Evolutionary conservation across 1,284 basidiomycete species (phyloP), one percentile per base, ranked within the genome.

Genomic region (Puccinia horiana): DNA sequence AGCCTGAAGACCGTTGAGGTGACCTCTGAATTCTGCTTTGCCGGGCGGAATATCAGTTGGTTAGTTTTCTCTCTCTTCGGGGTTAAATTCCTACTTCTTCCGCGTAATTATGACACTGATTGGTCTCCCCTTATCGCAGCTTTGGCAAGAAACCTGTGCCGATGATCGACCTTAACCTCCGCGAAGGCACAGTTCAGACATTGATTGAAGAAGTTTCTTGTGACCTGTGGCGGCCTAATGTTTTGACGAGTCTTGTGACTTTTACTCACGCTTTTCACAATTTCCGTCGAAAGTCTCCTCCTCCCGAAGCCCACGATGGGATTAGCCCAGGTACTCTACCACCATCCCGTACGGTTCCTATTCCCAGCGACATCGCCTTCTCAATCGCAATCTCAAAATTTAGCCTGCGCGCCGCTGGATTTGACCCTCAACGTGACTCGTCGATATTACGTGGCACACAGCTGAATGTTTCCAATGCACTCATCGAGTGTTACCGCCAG

Each of bases 401-500:
- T 26, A 56, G 42, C 20, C 23, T 82, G 29, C 44, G 73, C 11
- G 49, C 44, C 4, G 73, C 80, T 32, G 72, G 80, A 37, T 75
- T 75, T 63, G 80, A 82, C 52, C 73, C 80, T 29, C 65, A 75
- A 72, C 73, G 32, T 67, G 73, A 82, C 32, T 61, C 80, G 23
- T 42, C 44, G 14, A 69, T 82, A 47, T 58, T 44, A 26, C 72
- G 80, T 32, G 80, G 80, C 23, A 69, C 61, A 18, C 73, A 73
- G 42, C 40, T 82, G 16, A 37, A 67, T 16, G 52, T 65, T 20
- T 65, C 32, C 20, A 65, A 63, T 32, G 44, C 58, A 35, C 56
- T 76, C n/a, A 58, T 82, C 44, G 80, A 82, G 61, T 82, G 70
- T 67, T 52, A 69, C 37, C 80, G 73, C 6, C 80, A 75, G 35